Base-by-base conservation (phyloP, 768 basidiomycete species). In the Suillus subluteus region DNA sequence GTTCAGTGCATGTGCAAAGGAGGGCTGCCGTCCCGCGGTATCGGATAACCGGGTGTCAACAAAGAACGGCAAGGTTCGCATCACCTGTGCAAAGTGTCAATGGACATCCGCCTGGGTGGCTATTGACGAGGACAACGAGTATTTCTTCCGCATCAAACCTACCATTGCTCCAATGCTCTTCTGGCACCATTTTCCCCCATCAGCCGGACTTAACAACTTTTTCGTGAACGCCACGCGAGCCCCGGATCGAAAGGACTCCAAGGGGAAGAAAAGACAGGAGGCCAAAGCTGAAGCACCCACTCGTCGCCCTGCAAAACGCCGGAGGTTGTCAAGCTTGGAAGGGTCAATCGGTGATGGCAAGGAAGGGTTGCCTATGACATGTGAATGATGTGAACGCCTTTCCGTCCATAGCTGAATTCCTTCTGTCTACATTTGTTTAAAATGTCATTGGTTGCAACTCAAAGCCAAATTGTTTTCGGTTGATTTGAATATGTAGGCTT, bases 81-180 rank as follows among this genome's bases (percentile, higher is more conserved):
- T 65, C 32, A 43, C 6, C 4, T 65, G 64, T 32, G 38, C 41
- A 3, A 12, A 26, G 15, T 65, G 64, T 46, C 21, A 35, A 0
- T 65, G 64, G 64, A 32, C 15, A 40, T 65, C 48, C 0, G 38
- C 55, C 4, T 58, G 54, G 64, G 55, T 65, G 8, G 21, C 44
- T 21, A 46, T n/a, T n/a, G 44, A 46, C 21, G 9, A 46, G 44
- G 44, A 50, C n/a, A 50, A 50, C 4, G 23, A 50, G 12, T 50
- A 50, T 50, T 50, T 50, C 48, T 50, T 50, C 48, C 23, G 12
- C 12, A 23, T 50, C 48, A 50, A 50, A n/a, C 48, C 23, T 23
- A 50, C 23, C 48, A 23, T 13, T 23, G n/a, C 48, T n/a, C 48
- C 48, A 2, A 23, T 6, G 48, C 48, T 50, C 48, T 50, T 50